Base-by-base conservation (phyloP, 2,329 filamentous ascomycete genomes). In the Rhytidhysteron rufulum region DNA sequence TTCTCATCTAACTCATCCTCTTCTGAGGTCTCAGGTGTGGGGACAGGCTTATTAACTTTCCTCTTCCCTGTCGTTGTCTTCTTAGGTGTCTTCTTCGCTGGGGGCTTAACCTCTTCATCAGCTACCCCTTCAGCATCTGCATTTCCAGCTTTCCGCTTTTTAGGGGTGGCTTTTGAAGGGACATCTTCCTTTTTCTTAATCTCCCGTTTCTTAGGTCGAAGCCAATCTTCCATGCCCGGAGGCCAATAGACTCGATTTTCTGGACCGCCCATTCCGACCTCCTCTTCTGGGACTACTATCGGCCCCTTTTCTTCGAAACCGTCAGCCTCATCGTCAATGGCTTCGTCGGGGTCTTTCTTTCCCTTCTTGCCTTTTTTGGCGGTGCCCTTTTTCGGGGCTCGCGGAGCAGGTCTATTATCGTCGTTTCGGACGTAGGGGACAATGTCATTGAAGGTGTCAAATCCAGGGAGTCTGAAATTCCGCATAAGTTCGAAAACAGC, bases 401-500 rank as follows among this genome's bases (percentile, higher is more conserved):
- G 51, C 41, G 65, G 62, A 39, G 53, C 51, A 0, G 62, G 60
- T 46, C 74, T 80, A 49, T 87, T 84, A 58, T 95, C 87, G 51
- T 95, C 90, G 2, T 77, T 73, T 0, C 90, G 77, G 42, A 83
- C 79, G 57, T 90, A 78, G 0, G 90, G 89, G 2, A 91, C 72
- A 2, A 97, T 71, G 40, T 94, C 82, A 50, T 85, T 85, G 58
- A 94, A 81, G 0, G 67, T 76, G 16, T 93, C 75, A 67, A 82
- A 86, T 0, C 89, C 89, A 0, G 89, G 87, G 0, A 97, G 73
- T 54, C 84, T 89, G 63, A 89, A 95, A 0, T 75, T 89, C 17
- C 85, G 78, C 89, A 96, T 96, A 15, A 97, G 74, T 49, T 95
- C 88, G 54, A 97, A 95, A 0, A 96, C 88, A 0, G 91, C 89